phyloP scores from a whole-genome alignment of 768 basidiomycete genomes.

The Phaeotremella skinneri region DNA sequence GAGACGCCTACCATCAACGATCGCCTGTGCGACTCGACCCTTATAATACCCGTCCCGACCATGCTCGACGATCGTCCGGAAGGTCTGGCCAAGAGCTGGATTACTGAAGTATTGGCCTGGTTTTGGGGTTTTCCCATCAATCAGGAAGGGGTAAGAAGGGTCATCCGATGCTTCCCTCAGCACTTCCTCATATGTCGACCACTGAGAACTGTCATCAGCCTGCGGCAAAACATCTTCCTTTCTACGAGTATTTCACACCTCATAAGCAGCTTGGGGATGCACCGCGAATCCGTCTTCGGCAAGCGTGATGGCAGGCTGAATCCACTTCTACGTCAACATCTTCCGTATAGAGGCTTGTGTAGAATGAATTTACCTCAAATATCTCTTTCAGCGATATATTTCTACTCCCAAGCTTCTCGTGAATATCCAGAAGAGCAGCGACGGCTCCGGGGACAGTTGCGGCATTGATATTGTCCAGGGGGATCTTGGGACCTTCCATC shows the following conservation, averaged over 20 bases:
- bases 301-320: constrained; percentile 70
- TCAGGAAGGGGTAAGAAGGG: constrained; percentile 76
- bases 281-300: constrained; percentile 74
- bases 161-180: constrained; percentile 75
- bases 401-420: constrained; percentile 73
- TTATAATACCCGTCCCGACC: constrained; percentile 92
- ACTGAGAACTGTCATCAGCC: not conserved
- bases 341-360: no score
- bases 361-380: constrained; percentile 54
- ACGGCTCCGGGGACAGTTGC: constrained; percentile 66
- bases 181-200: constrained; percentile 56
- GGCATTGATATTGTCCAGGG: constrained; percentile 70
- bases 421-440: constrained; percentile 84
- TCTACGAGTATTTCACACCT: constrained; percentile 2
- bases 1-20: constrained; percentile 63
- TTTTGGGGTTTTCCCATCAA: constrained; percentile 76
- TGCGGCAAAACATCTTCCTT: not conserved
- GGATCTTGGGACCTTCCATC: constrained; percentile 63
- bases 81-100: constrained; percentile 74
- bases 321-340: no score
- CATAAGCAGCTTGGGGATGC: constrained; percentile 12
- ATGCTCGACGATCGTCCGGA: constrained; percentile 69
- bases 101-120: constrained; percentile 70
- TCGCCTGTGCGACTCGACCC: constrained; percentile 78
- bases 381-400: constrained; percentile 64